Evolutionary conservation across 306 rosid species (phyloP), one percentile per base, ranked within the genome.

Genomic region (Fragaria vesca): DNA sequence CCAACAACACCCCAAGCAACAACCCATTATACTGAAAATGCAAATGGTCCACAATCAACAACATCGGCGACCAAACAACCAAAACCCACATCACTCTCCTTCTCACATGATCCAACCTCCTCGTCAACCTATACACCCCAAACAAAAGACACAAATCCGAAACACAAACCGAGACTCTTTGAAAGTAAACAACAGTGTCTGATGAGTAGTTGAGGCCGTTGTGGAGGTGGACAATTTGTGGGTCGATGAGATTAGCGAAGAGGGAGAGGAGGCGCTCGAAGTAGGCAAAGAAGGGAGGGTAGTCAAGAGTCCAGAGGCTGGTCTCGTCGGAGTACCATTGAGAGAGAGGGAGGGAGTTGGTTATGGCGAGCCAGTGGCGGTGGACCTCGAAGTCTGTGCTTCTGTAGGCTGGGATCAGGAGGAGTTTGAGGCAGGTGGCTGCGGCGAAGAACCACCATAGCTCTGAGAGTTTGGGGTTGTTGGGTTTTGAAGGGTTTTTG

Each of bases 321-420:
- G 96, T 89, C 81, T 92, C 91, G 61, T 95, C 90, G 12, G 66
- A 82, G 81, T 92, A 95, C 98, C 98, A 95, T 58, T 75, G 89
- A 1, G 97, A 86, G 73, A 92, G 93, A 70, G 96, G 97, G 21
- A 95, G 93, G 67, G 97, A 94, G 81, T 93, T 91, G 4, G 98
- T 91, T 38, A 88, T 46, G 62, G 97, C 97, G 1, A 92, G 85
- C 97, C 97, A 91, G 40, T 92, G 88, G 68, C 97, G 94, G 30
- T 92, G 98, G 74, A 92, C 98, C 88, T 95, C 94, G 66, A 92
- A 91, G 79, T 95, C 96, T 6, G 96, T 92, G 89, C 98, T 95
- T 71, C 71, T 86, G 81, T 91, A 92, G 46, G 97, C 86, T 34
- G 93, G 97, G 72, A 89, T 78, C 67, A 95, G 91, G 20, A 95